Evolutionary conservation across 2,329 filamentous ascomycete genomes (phyloP), one percentile per base, ranked within the genome.

Genomic region (Sphaerostilbella broomeana): DNA sequence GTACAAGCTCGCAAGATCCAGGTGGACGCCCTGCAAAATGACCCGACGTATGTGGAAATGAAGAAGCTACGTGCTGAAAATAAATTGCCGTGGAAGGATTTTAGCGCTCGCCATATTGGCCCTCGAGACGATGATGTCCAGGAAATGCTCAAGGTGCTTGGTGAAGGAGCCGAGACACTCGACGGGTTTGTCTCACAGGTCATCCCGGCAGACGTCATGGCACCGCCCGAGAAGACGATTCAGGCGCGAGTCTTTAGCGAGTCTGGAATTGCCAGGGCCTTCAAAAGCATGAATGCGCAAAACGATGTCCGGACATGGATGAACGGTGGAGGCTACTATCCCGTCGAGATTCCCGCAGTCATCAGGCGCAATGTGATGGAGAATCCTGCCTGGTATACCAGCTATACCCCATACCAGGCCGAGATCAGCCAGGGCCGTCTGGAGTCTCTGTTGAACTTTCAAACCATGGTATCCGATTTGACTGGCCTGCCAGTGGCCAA

Each of bases 381-480:
- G 70, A 90, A 84, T 60, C 90, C 90, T 5, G 88, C 82, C 8
- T 97, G 90, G 90, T 97, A 97, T 62, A 97, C 90, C 27, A 95
- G 88, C 66, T 95, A 97, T 63, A 95, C 90, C 0, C 90, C 90
- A 12, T 97, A 95, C 64, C 90, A 97, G 67, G 84, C 90, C 3
- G 90, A 97, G 67, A 95, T 97, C 68, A 95, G 88, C 60, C 90
- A 97, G 66, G 90, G 90, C 24, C 81, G 90, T 40, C 66, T 97
- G 46, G 87, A 95, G 70, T 94, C 87, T 5, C 69, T 97, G 38
- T 70, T 97, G 47, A 97, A 97, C 70, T 97, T 88, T 68, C 90
- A 97, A 70, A 97, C 90, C 13, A 73, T 97, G 69, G 83, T 94
- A 7, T 80, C 81, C 2, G 90, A 95, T 58, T 69, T 97, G 48